Conservation (phyloP, 192 early-diverging fungal genomes). For the Diversispora eburnea region DNA sequence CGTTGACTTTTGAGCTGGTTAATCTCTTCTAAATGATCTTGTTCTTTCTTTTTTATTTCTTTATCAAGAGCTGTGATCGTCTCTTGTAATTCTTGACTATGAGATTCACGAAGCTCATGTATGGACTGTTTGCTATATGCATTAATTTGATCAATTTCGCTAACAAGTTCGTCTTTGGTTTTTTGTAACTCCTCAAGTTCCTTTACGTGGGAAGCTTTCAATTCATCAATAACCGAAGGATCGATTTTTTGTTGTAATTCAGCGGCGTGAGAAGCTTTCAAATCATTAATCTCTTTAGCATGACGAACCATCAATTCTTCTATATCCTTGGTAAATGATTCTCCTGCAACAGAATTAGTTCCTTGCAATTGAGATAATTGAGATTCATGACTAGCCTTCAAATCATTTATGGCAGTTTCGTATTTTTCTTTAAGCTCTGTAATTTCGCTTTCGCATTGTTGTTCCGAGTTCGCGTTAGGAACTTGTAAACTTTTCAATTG, state of each 20-base stretch:
- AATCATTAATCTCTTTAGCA: not conserved
- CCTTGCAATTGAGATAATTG: not conserved
- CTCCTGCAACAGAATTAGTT: not conserved
- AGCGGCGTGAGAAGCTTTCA: not conserved
- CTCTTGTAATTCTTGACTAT: constrained; percentile 16
- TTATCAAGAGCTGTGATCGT: constrained; percentile 5
- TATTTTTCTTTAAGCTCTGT: not conserved
- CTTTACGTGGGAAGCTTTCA: not conserved
- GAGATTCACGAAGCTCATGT: not conserved
- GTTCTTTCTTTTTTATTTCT: constrained; percentile 5
- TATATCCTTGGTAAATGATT: not conserved
- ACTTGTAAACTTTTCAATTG: no score
- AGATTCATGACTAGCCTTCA: not conserved
- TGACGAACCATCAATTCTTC: constrained; percentile 1
- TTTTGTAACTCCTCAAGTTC: constrained; percentile 7
- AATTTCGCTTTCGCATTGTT: not conserved
- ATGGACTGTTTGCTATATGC: not conserved
- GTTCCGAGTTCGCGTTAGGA: not conserved
- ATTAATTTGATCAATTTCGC: not conserved
- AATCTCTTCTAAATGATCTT: not conserved
- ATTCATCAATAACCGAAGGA: no score
- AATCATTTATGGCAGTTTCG: not conserved
- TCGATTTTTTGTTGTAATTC: no score
- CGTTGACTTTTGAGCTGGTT: not conserved
- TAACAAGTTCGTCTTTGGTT: not conserved